Percentiles rank a stretch among this genome's conserved stretches.
Conservation (phyloP, 192 early-diverging fungal species). For the Chytriomyces hyalinus region DNA sequence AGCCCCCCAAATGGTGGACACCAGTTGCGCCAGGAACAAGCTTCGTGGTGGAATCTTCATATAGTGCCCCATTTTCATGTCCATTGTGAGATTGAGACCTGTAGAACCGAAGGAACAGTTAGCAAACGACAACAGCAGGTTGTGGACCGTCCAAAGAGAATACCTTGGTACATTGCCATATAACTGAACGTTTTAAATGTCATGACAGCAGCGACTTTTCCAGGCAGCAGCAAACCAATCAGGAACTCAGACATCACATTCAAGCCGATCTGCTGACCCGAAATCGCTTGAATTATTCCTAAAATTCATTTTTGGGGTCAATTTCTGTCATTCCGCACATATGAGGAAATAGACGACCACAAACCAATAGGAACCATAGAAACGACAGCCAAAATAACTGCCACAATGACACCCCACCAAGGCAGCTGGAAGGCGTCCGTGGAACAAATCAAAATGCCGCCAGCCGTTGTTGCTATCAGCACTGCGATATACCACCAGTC, state of each 20-base stretch:
- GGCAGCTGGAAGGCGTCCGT: slow-evolving; percentile 45
- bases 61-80: slow-evolving; percentile 63
- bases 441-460: slow-evolving; percentile 7
- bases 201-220: slow-evolving; percentile 68
- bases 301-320: too few relatives aligned
- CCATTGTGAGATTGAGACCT: slow-evolving; percentile 63
- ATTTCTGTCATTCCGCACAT: too few relatives aligned
- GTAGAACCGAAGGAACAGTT: slow-evolving; percentile 43
- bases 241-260: slow-evolving; percentile 67
- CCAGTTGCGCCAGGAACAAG: slow-evolving; percentile 40
- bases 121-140: too few relatives aligned
- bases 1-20: slow-evolving; percentile 70
- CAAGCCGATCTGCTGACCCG: slow-evolving; percentile 57
- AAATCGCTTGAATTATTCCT: slow-evolving; percentile 62
- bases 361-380: slow-evolving; percentile 67
- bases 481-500: slow-evolving; percentile 33
- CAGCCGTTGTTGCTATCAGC: slow-evolving; percentile 29
- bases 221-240: slow-evolving; percentile 62
- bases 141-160: slow-evolving; percentile 54
- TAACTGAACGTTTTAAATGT: slow-evolving; percentile 71
- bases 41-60: slow-evolving; percentile 25
- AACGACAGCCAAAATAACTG: slow-evolving; percentile 53
- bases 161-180: slow-evolving; percentile 69
- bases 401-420: slow-evolving; percentile 47
- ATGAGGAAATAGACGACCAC: too few relatives aligned